Base-by-base conservation (phyloP, 2,329 filamentous ascomycete species). In the Colletotrichum plurivorum region DNA sequence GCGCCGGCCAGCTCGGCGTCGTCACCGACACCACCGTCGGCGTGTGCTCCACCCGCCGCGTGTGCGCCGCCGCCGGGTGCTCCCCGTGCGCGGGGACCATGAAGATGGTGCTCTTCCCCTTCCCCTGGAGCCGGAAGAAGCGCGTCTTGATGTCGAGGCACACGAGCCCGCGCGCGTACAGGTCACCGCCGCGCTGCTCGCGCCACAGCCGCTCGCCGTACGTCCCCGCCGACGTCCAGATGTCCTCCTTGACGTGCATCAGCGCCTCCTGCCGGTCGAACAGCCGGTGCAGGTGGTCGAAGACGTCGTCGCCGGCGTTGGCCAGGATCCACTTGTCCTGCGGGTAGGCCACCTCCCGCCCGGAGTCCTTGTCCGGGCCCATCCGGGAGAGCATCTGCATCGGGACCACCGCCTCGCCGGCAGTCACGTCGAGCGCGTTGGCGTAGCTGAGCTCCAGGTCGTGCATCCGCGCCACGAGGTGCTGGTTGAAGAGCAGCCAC, bases 281-380 rank as follows among this genome's bases (percentile, higher is more conserved):
- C 63, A 82, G 71, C 15, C 76, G 76, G 72, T 88, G 85, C 18
- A 90, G 75, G 60, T 80, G 78, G 7, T 76, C 73, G 67, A 81
- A 85, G 16, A 88, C 78, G 58, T 88, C 86, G 46, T 88, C 84
- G 4, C 86, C 86, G 0, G 84, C 83, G 69, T 89, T 89, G 71
- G 81, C 84, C 2, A 90, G 78, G 15, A 90, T 76, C 78, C 84
- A 90, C 10, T 82, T 81, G 74, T 89, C 87, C 78, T 90, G 88
- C 1, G 84, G 84, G 74, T 81, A 86, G 1, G 82, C 83, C 25
- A 92, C 82, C 64, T 85, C 83, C 20, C 89, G 83, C 4, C 84
- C 84, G 6, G 87, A 79, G 25, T 88, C 81, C 41, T 83, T 83
- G 45, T 86, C 83, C 0, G 87, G 84, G 0, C 89, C 88, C 12